Evolutionary conservation across 2,329 filamentous ascomycete species (phyloP), one percentile per base, ranked within the genome.

Genomic region (Pochonia chlamydosporia): DNA sequence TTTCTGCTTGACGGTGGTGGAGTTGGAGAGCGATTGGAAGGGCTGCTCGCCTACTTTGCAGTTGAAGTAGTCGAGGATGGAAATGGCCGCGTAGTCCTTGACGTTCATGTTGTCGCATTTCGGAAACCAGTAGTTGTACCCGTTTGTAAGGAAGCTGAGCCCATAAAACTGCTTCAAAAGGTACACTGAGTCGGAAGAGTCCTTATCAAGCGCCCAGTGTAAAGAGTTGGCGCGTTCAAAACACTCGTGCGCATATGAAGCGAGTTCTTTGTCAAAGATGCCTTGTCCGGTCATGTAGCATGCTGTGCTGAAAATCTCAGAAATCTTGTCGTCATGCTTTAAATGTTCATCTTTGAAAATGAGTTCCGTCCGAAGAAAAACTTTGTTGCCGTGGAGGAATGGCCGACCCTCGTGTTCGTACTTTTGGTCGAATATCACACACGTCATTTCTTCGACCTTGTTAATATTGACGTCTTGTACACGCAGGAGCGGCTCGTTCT

Each of bases 211-310:
- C 7, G 42, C 23, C 42, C 42, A 44, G 18, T 44, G 42, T 14
- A 44, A n/a, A n/a, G 42, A 36, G 18, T 44, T 44, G 5, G 42
- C 42, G 11, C 35, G 31, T 21, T 44, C 42, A 35, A 35, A 44
- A 18, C 42, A 44, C 23, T 21, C 42, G 28, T 44, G 42, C 11
- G 42, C 42, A 14, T 36, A 25, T 5, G 30, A 24, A 7, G 42
- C 42, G 7, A 44, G 31, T 18, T 44, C 26, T n/a, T 7, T 35
- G 18, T 44, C 42, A 13, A 33, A 36, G 5, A 44, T 31, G 13
- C 42, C 21, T 20, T 44, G 42, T n/a, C 30, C 42, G 6, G 42
- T 36, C 42, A 44, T 44, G 30, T 44, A 44, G 28, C 42, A 44
- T 1, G 42, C 42, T 20, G 31, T 16, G 21, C 42, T 44, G 5